Evolutionary conservation across 257 asterid species (phyloP).

Genomic region (Penstemon newberryi): DNA sequence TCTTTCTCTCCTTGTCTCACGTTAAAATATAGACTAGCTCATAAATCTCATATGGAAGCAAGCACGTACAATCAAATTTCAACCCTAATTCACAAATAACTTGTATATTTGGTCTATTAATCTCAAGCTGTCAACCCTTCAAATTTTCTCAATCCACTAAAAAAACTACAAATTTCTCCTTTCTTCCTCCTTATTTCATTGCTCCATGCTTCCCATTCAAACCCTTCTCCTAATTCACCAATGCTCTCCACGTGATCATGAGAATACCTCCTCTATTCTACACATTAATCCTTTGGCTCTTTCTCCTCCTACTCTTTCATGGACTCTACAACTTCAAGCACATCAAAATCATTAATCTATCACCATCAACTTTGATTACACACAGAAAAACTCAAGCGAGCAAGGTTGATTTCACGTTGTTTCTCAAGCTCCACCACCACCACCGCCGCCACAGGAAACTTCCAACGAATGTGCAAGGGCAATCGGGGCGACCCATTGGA

Average conservation of each 20-base stretch:
- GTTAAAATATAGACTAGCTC: constrained; percentile 41
- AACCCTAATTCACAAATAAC: constrained; percentile 37
- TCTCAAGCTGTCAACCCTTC: constrained; percentile 59
- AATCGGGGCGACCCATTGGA: constrained; percentile 13
- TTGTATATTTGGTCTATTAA: constrained; percentile 26
- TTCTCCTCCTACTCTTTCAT: constrained; percentile 39
- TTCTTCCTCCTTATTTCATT: constrained; percentile 38
- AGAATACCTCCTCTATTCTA: constrained; percentile 35
- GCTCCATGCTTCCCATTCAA: constrained; percentile 73
- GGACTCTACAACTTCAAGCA: constrained; percentile 32
- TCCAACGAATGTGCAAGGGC: constrained; percentile 5
- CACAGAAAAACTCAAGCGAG: constrained; percentile 52
- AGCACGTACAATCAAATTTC: constrained; percentile 40
- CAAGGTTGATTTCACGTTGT: constrained; percentile 65
- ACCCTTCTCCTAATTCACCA: constrained; percentile 39
- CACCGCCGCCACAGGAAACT: constrained; percentile 25
- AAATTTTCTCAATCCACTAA: constrained; percentile 48
- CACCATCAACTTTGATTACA: constrained; percentile 24
- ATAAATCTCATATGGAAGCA: constrained; percentile 65
- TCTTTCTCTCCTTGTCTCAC: constrained; percentile 1
- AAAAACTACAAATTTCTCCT: neutral
- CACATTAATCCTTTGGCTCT: constrained; percentile 31
- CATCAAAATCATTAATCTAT: constrained; percentile 12
- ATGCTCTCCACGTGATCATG: constrained; percentile 35
- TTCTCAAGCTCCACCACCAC: constrained; percentile 35